Percentiles rank a stretch among this genome's conserved stretches.
Conservation (phyloP, 257 asterid genomes). For the Buddleja alternifolia region DNA sequence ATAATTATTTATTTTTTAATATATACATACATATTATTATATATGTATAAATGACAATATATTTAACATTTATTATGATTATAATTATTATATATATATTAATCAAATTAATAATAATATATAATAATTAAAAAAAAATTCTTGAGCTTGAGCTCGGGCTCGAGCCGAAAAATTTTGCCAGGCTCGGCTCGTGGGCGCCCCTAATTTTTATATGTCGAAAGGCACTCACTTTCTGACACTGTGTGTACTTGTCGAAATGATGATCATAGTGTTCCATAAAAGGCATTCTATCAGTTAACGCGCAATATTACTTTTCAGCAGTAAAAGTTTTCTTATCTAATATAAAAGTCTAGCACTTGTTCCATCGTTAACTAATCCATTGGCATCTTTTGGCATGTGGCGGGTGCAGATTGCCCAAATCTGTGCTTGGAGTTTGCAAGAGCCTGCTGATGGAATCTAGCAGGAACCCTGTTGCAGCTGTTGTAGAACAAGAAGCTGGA, state of each 20-base stretch:
- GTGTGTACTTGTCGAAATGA: conserved; percentile 17
- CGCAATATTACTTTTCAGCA: conserved; percentile 21
- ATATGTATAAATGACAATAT: no score
- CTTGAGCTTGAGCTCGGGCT: no score
- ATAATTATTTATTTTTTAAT: no score
- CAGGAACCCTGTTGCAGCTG: conserved; percentile 73
- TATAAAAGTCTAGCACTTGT: not conserved
- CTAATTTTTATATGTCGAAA: no score
- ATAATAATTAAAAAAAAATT: no score
- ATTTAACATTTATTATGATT: no score
- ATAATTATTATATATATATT: no score
- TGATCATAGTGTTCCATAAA: conserved; percentile 14
- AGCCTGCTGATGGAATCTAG: conserved; percentile 77
- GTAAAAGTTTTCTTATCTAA: not conserved
- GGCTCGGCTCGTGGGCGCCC: no score
- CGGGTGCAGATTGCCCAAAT: conserved; percentile 73
- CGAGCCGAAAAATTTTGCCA: no score
- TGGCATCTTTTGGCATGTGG: conserved; percentile 23
- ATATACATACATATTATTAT: no score
- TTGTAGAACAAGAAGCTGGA: conserved; percentile 93
- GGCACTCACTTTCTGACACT: not conserved
- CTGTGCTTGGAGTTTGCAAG: conserved; percentile 89
- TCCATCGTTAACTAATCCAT: conserved; percentile 21
- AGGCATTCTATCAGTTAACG: not conserved
- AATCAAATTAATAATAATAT: no score